Conservation (phyloP, 2,329 filamentous ascomycete genomes). For the Lachnellula occidentalis region DNA sequence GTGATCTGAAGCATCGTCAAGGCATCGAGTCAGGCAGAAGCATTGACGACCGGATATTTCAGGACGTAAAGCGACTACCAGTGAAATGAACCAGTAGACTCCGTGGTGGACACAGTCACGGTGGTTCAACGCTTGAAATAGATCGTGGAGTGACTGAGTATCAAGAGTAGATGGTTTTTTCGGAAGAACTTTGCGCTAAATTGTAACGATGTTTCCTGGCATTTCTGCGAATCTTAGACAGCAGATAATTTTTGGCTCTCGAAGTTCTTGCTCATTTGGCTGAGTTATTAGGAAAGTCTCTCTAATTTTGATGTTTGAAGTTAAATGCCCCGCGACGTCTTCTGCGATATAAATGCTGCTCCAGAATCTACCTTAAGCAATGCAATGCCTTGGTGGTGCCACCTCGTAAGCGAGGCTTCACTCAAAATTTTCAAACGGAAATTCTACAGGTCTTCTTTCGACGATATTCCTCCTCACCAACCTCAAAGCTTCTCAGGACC, state of each 20-base stretch:
- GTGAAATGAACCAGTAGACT: too few relatives aligned
- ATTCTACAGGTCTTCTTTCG: background rate
- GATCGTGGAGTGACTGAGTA: too few relatives aligned
- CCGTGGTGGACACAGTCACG: too few relatives aligned
- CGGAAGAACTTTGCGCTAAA: conserved; percentile 5
- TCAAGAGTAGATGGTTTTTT: background rate
- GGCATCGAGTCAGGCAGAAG: conserved; percentile 6
- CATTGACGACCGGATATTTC: background rate
- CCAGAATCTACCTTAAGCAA: conserved; percentile 1
- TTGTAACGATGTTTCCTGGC: background rate
- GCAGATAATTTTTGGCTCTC: background rate
- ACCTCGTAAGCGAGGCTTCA: too few relatives aligned
- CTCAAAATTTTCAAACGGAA: background rate
- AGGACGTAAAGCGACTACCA: too few relatives aligned
- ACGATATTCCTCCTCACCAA: background rate
- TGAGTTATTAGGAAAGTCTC: too few relatives aligned
- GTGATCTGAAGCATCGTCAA: conserved; percentile 21
- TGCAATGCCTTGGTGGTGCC: background rate
- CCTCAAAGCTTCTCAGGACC: background rate
- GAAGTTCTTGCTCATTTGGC: background rate
- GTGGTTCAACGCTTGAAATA: too few relatives aligned
- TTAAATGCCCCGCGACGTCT: too few relatives aligned
- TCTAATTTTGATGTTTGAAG: too few relatives aligned
- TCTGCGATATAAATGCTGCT: too few relatives aligned
- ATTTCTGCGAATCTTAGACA: background rate